Evolutionary conservation across 768 basidiomycete species (phyloP).

Genomic region (Gloeopeniophorella convolvens): DNA sequence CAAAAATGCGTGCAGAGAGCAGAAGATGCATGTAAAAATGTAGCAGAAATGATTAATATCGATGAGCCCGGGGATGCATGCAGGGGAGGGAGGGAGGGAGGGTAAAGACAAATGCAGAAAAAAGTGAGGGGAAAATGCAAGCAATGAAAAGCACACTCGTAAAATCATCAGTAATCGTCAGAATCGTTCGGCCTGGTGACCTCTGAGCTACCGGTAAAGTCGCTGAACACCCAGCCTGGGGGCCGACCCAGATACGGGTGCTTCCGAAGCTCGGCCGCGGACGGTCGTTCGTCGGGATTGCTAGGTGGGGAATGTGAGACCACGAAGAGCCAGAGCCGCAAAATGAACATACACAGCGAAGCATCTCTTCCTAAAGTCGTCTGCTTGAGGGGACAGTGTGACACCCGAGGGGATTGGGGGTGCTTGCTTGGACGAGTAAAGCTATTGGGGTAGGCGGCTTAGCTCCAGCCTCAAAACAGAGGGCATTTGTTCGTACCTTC

Average conservation of each 20-base stretch:
- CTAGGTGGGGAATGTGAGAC: slow-evolving; percentile 31
- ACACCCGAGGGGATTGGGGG: slow-evolving; percentile 90
- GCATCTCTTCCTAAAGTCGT: slow-evolving; percentile 84
- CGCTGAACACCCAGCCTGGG: slow-evolving; percentile 69
- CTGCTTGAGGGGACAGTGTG: slow-evolving; percentile 62
- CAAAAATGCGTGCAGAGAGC: slow-evolving; percentile 17
- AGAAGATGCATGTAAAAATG: slow-evolving; percentile 21
- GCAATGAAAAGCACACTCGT: slow-evolving; percentile 10
- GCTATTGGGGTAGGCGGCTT: slow-evolving; percentile 34
- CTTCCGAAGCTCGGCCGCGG: slow-evolving; percentile 66
- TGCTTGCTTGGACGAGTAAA: slow-evolving; percentile 76
- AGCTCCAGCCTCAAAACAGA: slow-evolving; percentile 2
- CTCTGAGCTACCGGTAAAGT: slow-evolving; percentile 36
- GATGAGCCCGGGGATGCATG: slow-evolving; percentile 10
- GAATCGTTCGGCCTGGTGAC: slow-evolving; percentile 4
- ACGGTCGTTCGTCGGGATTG: slow-evolving; percentile 79
- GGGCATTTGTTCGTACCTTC: slow-evolving; percentile 49
- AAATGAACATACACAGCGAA: slow-evolving; percentile 73
- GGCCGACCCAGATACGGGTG: slow-evolving; percentile 75
- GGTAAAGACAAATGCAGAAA: slow-evolving; percentile 1
- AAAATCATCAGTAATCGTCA: slow-evolving; percentile 19
- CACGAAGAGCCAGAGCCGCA: background rate
- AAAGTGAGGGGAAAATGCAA: slow-evolving; percentile 4
- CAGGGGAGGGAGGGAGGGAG: background rate
- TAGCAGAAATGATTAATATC: slow-evolving; percentile 18